Evolutionary conservation across 1,139 yeast genomes (phyloP).

Genomic region (Groenewaldozyma auringiensis): DNA sequence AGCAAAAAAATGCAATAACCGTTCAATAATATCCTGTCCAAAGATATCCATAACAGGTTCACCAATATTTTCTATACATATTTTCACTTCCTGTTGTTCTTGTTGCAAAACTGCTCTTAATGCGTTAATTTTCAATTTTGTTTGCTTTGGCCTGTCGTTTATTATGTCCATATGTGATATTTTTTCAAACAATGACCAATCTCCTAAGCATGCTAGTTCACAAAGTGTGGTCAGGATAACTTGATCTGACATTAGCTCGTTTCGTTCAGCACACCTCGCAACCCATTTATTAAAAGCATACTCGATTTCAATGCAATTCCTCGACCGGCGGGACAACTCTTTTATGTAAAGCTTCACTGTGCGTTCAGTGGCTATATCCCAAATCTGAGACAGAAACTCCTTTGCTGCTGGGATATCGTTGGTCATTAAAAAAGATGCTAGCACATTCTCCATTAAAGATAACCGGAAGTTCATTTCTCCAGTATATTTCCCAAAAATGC

Average conservation of each 20-base stretch:
- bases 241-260: neutral
- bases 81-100: neutral
- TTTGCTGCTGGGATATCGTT: constrained; percentile 19
- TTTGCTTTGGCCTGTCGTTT: no score
- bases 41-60: neutral
- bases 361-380: constrained; percentile 13
- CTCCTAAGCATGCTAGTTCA: neutral
- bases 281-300: constrained; percentile 18
- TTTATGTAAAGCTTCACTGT: constrained; percentile 16
- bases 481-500: constrained; percentile 17
- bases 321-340: constrained; percentile 15
- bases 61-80: neutral
- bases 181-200: neutral
- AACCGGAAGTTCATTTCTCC: constrained; percentile 13
- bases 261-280: neutral
- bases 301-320: constrained; percentile 15
- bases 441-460: constrained; percentile 13
- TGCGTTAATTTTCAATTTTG: neutral
- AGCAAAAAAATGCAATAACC: neutral
- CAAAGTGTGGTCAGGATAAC: neutral
- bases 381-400: constrained; percentile 19
- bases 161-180: neutral
- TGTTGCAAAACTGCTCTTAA: neutral
- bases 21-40: neutral
- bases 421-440: constrained; percentile 16